phyloP scores from a whole-genome alignment of 2,329 filamentous ascomycete species.

The Albophoma yamanashiensis region DNA sequence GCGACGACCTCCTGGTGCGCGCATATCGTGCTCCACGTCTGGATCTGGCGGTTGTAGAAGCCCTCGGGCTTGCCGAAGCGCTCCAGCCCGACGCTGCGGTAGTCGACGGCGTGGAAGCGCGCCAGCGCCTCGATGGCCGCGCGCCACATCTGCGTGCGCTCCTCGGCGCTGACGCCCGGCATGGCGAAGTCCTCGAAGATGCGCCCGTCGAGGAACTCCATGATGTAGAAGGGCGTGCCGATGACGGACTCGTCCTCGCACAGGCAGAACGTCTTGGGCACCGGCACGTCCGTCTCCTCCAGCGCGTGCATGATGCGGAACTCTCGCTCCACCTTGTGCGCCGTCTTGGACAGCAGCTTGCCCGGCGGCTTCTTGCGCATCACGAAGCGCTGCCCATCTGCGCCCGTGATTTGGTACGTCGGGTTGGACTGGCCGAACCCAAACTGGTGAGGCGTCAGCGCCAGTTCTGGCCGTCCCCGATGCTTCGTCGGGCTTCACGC shows the following conservation, averaged over 20 bases:
- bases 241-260: constrained; percentile 75
- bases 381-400: constrained; percentile 63
- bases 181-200: constrained; percentile 86
- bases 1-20: constrained; percentile 62
- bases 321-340: constrained; percentile 94
- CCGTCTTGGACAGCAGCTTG: constrained; percentile 81
- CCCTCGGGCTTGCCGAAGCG: constrained; percentile 62
- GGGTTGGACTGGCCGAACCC: constrained; percentile 97
- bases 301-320: constrained; percentile 84
- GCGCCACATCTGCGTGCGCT: constrained; percentile 75
- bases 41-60: constrained; percentile 80
- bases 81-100: constrained; percentile 55
- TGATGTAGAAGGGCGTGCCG: constrained; percentile 92
- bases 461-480: background rate
- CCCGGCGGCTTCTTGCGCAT: constrained; percentile 98
- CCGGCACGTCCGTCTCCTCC: constrained; percentile 67
- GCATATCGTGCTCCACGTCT: constrained; percentile 72
- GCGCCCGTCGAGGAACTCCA: constrained; percentile 89
- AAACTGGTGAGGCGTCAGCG: constrained; percentile 47
- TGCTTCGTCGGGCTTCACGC: constrained; percentile 11
- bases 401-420: constrained; percentile 80
- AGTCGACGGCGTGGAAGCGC: constrained; percentile 68
- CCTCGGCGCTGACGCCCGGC: constrained; percentile 55
- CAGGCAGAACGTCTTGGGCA: constrained; percentile 72
- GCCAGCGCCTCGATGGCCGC: constrained; percentile 76